Base-by-base conservation (phyloP, 1,284 basidiomycete species). In the Phaffia rhodozyma region DNA sequence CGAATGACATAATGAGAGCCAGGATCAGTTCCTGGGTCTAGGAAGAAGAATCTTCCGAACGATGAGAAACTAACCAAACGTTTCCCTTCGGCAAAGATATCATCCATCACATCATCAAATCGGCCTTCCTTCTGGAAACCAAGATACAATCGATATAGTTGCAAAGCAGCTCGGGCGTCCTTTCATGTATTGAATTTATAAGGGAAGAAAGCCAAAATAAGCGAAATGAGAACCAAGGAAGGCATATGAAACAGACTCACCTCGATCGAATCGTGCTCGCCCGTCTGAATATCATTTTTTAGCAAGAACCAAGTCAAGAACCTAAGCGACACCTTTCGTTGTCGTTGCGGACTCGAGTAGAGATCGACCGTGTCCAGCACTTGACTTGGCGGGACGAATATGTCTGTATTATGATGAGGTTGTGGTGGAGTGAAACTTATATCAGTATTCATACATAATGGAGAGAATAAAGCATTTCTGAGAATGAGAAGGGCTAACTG, bases 311-410 rank as follows among this genome's bases (percentile, higher is more conserved):
- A 98, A 0, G 90, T 85, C 21, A 99, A 80, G 78, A 97, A 98
- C 5, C 90, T 83, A n/a, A 98, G 79, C 0, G 91, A 94, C 23
- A 97, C 80, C 67, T 92, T 86, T 27, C 94, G 84, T 68, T 91
- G 87, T 34, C 91, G 85, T 38, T 82, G 79, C 61, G 83, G 82
- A 29, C 92, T 78, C 72, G 90, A 94, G 75, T 92, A 98, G 27
- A 97, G 80, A 74, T 94, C 90, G 64, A 98, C 94, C 0, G 96
- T 98, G 73, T 98, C 94, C 66, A 96, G 87, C 56, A 99, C 92
- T 75, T 96, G 93, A 4, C 87, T 83, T 0, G 91, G 89, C 0
- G 96, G 94, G 6, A 99, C 91, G 72, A 87, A 93, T 58, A 98
- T 91, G 74, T 98, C 92, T 94, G 70, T 6, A 27, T 9, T 18